Conservation (phyloP, 2,329 filamentous ascomycete genomes). For the Cadophora sp. region DNA sequence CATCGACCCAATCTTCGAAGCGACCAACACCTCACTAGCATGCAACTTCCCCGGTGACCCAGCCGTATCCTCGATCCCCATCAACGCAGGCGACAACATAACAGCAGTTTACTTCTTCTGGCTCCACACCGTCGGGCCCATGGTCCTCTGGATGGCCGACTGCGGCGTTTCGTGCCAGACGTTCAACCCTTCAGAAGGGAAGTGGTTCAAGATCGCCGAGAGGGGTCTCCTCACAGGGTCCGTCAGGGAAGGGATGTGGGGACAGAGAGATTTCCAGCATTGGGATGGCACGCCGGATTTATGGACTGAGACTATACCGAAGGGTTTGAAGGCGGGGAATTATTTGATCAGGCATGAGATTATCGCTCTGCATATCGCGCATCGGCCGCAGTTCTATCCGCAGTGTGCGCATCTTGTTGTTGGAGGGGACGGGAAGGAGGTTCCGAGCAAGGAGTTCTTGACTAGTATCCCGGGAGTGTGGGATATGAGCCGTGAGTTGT, state of each 20-base stretch:
- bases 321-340: slow-evolving; percentile 48
- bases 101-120: slow-evolving; percentile 34
- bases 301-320: slow-evolving; percentile 59
- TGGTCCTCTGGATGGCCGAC: slow-evolving; percentile 30
- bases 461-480: slow-evolving; percentile 30
- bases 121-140: slow-evolving; percentile 31
- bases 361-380: slow-evolving; percentile 33
- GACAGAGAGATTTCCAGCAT: slow-evolving; percentile 27
- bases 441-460: slow-evolving; percentile 27
- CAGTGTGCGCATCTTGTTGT: slow-evolving; percentile 35
- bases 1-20: slow-evolving; percentile 32
- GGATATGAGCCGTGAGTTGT: slow-evolving; percentile 27
- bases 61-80: slow-evolving; percentile 30
- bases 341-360: slow-evolving; percentile 37
- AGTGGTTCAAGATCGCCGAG: slow-evolving; percentile 34
- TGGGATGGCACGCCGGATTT: slow-evolving; percentile 28
- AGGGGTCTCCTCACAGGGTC: slow-evolving; percentile 25
- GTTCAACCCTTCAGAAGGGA: slow-evolving; percentile 23
- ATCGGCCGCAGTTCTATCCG: slow-evolving; percentile 34
- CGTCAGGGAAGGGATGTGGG: slow-evolving; percentile 29
- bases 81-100: slow-evolving; percentile 32
- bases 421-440: slow-evolving; percentile 26
- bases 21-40: slow-evolving; percentile 20
- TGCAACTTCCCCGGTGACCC: slow-evolving; percentile 32
- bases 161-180: slow-evolving; percentile 29